phyloP scores from a whole-genome alignment of 2,329 filamentous ascomycete species.

The Lachnellula hyalina region DNA sequence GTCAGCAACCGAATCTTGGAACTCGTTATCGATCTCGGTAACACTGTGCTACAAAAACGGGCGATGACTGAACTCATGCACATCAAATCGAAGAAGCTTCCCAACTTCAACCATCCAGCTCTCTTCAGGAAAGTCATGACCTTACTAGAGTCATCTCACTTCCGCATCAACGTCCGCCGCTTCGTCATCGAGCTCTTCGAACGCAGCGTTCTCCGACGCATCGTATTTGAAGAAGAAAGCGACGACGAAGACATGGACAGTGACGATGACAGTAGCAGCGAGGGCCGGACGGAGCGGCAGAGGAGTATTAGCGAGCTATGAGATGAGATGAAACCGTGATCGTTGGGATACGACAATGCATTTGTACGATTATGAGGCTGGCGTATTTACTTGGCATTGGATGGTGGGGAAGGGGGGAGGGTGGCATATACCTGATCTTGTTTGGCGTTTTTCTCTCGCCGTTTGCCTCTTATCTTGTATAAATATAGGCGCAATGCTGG shows the following conservation, averaged over 20 bases:
- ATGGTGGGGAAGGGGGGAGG: not conserved
- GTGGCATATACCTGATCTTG: not conserved
- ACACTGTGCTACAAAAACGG: constrained; percentile 87
- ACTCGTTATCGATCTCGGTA: constrained; percentile 81
- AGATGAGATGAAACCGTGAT: not conserved
- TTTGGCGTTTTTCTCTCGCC: not conserved
- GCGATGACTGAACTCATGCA: constrained; percentile 76
- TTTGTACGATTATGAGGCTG: constrained; percentile 16
- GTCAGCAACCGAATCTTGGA: constrained; percentile 72
- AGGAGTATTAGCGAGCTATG: constrained; percentile 42
- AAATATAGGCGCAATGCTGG: not conserved
- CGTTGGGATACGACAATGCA: constrained; percentile 5
- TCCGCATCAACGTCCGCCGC: constrained; percentile 77
- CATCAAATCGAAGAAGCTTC: constrained; percentile 69
- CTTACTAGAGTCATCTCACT: constrained; percentile 84
- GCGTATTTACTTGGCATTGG: constrained; percentile 16
- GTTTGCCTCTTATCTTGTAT: not conserved
- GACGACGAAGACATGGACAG: constrained; percentile 33
- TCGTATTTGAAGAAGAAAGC: constrained; percentile 66
- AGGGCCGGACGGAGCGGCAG: constrained; percentile 47
- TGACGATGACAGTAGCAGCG: constrained; percentile 38
- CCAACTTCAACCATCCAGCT: constrained; percentile 67
- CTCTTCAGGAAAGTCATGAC: constrained; percentile 84
- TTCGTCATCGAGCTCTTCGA: constrained; percentile 95
- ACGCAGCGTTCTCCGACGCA: constrained; percentile 75